Evolutionary conservation across 352 stramenopile genomes (phyloP), one percentile per base, ranked within the genome.

Genomic region (Phytophthora pinifolia): DNA sequence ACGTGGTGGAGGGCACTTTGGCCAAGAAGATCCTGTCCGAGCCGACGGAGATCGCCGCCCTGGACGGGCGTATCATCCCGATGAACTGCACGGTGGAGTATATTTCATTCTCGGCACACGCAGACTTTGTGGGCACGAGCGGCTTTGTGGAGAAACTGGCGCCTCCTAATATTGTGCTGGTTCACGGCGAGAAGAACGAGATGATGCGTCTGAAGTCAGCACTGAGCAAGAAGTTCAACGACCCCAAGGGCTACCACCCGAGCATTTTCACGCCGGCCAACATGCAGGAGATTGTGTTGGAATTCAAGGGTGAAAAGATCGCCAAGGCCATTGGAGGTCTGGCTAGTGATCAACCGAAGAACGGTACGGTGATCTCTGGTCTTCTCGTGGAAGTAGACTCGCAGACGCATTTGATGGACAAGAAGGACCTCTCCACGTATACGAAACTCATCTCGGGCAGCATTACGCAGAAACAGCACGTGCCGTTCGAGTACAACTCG

Each of bases 181-280:
- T 98, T 6, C 95, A 98, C 62, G 97, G 97, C n/a, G 92, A 98
- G 56, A 98, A 98, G 66, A 97, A 98, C 57, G 93, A 99, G 71
- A 98, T 99, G 95, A 97, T 96, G 69, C 79, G 94, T 48, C 67
- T 99, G 36, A 98, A 98, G 62, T 91, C 84, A 30, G 93, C 90
- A 13, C 61, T 98, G 33, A 79, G 78, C 29, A 94, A 94, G 52
- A 96, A 96, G 59, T 94, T 94, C 56, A 83, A 89, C 85, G 80
- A 94, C 54, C 77, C 85, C 7, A 95, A 92, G 54, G 62, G 83
- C 27, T 91, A 95, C 68, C 72, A 86, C 56, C 80, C 79, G 4
- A 93, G 70, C 38, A 94, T 95, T 12, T 83, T 82, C 20, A 94
- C 84, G 9, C 78, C 84, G 18, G 86, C 85, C 14, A 95, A 96